A percentile compares a stretch with the other conserved stretches of the same genome.
phyloP scores from a whole-genome alignment of 2,329 filamentous ascomycete genomes.

The Sporothrix brunneoviolacea region DNA sequence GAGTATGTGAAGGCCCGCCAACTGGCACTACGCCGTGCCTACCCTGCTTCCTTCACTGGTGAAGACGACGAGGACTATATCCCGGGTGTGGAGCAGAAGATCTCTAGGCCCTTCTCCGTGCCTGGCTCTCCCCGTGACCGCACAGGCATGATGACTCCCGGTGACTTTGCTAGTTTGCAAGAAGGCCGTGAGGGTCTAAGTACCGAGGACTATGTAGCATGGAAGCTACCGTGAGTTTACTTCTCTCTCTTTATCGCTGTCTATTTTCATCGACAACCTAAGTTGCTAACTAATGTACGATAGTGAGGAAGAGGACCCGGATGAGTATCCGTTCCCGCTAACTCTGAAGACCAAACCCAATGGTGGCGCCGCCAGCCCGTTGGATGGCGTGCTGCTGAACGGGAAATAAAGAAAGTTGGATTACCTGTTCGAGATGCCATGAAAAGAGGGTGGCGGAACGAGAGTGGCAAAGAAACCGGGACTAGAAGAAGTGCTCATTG shows the following conservation, averaged over 20 bases:
- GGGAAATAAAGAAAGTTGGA: slow-evolving; percentile 26
- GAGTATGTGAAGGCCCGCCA: slow-evolving; percentile 98
- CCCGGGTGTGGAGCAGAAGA: slow-evolving; percentile 87
- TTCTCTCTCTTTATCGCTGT: not conserved
- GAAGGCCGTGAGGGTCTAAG: slow-evolving; percentile 87
- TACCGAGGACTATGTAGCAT: slow-evolving; percentile 96
- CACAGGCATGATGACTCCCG: slow-evolving; percentile 97
- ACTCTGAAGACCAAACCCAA: slow-evolving; percentile 49
- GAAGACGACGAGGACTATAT: slow-evolving; percentile 87
- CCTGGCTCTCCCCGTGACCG: slow-evolving; percentile 88
- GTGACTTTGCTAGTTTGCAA: slow-evolving; percentile 93
- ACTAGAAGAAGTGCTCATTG: not conserved
- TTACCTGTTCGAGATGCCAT: not conserved
- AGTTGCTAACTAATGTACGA: slow-evolving; percentile 24
- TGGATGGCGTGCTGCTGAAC: slow-evolving; percentile 36
- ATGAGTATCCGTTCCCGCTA: slow-evolving; percentile 56
- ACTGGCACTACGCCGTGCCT: slow-evolving; percentile 82
- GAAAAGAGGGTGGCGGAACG: not conserved
- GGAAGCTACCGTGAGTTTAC: slow-evolving; percentile 87
- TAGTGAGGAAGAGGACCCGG: slow-evolving; percentile 89
- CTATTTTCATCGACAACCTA: not conserved
- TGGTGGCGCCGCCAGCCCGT: slow-evolving; percentile 34
- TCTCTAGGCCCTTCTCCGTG: slow-evolving; percentile 87
- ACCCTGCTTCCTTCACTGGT: slow-evolving; percentile 75
- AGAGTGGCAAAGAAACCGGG: not conserved